Evolutionary conservation across 83 land plant genomes (phyloP).

Genomic region (Diphasiastrum complanatum): DNA sequence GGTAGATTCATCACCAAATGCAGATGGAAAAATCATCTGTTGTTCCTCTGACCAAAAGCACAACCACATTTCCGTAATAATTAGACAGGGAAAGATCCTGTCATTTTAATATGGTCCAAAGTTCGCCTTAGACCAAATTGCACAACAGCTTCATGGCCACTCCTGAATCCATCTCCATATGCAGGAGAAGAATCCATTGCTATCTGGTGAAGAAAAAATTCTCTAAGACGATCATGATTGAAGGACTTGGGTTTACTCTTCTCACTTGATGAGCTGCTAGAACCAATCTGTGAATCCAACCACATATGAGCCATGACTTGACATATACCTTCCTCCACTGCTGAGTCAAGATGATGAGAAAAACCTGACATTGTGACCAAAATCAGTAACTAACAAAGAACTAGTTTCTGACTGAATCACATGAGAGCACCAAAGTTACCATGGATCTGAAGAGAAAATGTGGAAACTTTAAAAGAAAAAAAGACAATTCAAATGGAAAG

Average conservation of each 20-base stretch:
- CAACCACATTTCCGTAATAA: too few species aligned
- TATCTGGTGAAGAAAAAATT: slow-evolving; percentile 12
- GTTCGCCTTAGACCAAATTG: slow-evolving; percentile 1
- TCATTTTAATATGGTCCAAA: slow-evolving; percentile 6
- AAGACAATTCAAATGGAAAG: too few species aligned
- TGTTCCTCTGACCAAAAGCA: too few species aligned
- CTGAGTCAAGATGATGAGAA: slow-evolving; percentile 38
- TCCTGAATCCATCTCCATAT: slow-evolving; percentile 11
- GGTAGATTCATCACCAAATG: too few species aligned
- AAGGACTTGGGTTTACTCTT: neutral
- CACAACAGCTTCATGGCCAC: neutral
- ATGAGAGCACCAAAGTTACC: too few species aligned
- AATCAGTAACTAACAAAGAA: neutral
- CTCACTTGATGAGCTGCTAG: too few species aligned
- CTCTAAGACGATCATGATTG: neutral
- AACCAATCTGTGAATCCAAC: slow-evolving; percentile 70
- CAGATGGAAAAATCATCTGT: too few species aligned
- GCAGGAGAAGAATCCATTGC: slow-evolving; percentile 17
- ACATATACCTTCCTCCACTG: slow-evolving; percentile 88
- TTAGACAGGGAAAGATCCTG: slow-evolving; percentile 6
- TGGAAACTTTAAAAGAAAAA: too few species aligned
- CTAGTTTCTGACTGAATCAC: slow-evolving; percentile 5
- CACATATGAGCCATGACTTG: slow-evolving; percentile 81
- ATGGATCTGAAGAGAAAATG: too few species aligned
- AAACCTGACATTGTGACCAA: slow-evolving; percentile 2